Conservation (phyloP, 352 stramenopile genomes). For the Pythium catenulatum region DNA sequence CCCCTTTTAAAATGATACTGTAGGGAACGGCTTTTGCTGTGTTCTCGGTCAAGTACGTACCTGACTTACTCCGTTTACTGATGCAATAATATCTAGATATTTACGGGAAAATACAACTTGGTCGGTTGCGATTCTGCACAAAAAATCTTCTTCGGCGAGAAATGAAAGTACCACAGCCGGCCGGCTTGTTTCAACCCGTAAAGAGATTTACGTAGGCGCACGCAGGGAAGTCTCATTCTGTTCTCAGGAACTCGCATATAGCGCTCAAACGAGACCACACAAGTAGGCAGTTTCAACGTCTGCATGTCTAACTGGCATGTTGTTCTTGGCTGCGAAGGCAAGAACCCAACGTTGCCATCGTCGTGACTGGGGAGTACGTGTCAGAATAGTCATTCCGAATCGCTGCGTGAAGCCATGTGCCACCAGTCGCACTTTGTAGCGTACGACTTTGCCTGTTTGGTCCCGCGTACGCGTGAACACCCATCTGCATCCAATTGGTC, state of each 20-base stretch:
- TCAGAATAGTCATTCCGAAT: slow-evolving; percentile 46
- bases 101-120: slow-evolving; percentile 32
- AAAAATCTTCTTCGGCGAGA: slow-evolving; percentile 40
- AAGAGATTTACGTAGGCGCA: slow-evolving; percentile 28
- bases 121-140: no score
- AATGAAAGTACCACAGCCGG: slow-evolving; percentile 39
- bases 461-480: slow-evolving; percentile 19
- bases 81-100: slow-evolving; percentile 51
- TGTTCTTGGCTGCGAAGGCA: slow-evolving; percentile 42
- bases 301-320: slow-evolving; percentile 33
- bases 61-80: no score
- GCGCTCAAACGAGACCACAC: slow-evolving; percentile 41
- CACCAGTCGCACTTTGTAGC: slow-evolving; percentile 35
- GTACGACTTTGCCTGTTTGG: slow-evolving; percentile 13
- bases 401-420: slow-evolving; percentile 43
- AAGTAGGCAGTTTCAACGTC: slow-evolving; percentile 53
- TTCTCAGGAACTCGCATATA: slow-evolving; percentile 46
- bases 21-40: no score
- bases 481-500: slow-evolving; percentile 33
- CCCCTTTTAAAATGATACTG: no score
- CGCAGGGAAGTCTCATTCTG: slow-evolving; percentile 6
- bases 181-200: slow-evolving; percentile 53
- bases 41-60: no score
- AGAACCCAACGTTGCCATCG: slow-evolving; percentile 51
- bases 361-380: slow-evolving; percentile 55